Conservation (phyloP, 2,329 filamentous ascomycete species). For the Chaetomiaceae sp. region DNA sequence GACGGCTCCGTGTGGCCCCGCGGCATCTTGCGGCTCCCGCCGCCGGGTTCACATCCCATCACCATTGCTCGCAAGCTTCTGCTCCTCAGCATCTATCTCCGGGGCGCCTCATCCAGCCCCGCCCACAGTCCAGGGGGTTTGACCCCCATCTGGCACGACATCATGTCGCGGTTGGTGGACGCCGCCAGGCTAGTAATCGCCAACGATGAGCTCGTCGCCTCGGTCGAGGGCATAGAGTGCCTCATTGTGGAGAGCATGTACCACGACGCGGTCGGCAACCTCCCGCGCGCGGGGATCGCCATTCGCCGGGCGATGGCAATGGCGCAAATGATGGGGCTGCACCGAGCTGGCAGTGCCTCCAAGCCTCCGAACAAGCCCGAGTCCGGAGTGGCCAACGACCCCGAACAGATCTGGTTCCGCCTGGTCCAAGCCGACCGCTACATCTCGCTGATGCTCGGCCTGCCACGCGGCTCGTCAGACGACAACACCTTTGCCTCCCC, state of each 20-base stretch:
- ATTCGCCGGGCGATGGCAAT: conserved; percentile 36
- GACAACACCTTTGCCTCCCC: conserved; percentile 29
- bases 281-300: conserved; percentile 38
- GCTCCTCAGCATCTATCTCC: background rate
- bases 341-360: conserved; percentile 26
- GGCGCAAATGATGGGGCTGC: conserved; percentile 40
- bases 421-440: conserved; percentile 35
- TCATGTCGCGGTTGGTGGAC: background rate
- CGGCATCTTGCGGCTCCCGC: background rate
- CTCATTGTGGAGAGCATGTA: conserved; percentile 39
- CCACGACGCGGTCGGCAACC: conserved; percentile 36
- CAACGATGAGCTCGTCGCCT: conserved; percentile 16
- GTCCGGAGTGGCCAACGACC: no score
- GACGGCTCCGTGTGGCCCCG: background rate
- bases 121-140: background rate
- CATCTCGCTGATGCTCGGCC: conserved; percentile 33
- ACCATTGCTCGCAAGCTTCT: background rate
- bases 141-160: background rate
- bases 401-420: conserved; percentile 30
- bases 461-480: conserved; percentile 33
- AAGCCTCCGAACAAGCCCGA: background rate
- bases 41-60: background rate
- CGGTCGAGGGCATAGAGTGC: conserved; percentile 39
- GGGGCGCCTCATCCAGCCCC: background rate
- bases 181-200: background rate